Conservation (phyloP, 768 basidiomycete species). For the Trametes maxima region DNA sequence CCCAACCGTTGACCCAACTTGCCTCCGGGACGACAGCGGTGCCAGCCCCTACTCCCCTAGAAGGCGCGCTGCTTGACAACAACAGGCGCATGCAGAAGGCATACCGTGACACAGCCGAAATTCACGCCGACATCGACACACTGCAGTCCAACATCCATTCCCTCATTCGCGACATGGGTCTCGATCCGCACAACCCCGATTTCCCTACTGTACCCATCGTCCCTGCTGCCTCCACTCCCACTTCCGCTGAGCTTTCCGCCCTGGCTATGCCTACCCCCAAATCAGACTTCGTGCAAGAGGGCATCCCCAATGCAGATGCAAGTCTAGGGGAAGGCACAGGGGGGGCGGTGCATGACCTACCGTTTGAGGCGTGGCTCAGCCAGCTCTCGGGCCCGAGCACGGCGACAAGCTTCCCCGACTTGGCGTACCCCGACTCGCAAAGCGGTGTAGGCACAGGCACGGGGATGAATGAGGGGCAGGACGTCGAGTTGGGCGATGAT, state of each 20-base stretch:
- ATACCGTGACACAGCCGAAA: conserved; percentile 63
- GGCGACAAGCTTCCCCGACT: not conserved
- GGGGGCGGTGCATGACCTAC: not conserved
- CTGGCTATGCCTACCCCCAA: no score
- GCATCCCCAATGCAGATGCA: not conserved
- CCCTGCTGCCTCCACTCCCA: no score
- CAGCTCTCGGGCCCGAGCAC: not conserved
- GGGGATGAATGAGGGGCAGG: conserved; percentile 29
- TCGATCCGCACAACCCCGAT: conserved; percentile 47
- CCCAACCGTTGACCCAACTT: no score
- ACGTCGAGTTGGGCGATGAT: conserved; percentile 34
- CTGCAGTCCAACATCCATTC: conserved; percentile 69
- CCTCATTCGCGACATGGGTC: conserved; percentile 69
- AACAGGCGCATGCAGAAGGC: conserved; percentile 51
- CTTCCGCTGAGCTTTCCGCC: no score
- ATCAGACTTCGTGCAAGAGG: no score
- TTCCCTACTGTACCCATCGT: conserved; percentile 3
- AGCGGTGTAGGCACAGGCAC: conserved; percentile 3
- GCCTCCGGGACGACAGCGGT: not conserved
- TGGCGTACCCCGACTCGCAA: conserved; percentile 24
- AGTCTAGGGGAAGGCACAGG: no score
- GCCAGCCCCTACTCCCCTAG: not conserved
- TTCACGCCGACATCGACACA: conserved; percentile 72
- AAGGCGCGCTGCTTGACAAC: conserved; percentile 36
- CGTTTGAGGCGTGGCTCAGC: conserved; percentile 16